Evolutionary conservation across 768 basidiomycete species (phyloP).

Genomic region (Mycena vitilis): DNA sequence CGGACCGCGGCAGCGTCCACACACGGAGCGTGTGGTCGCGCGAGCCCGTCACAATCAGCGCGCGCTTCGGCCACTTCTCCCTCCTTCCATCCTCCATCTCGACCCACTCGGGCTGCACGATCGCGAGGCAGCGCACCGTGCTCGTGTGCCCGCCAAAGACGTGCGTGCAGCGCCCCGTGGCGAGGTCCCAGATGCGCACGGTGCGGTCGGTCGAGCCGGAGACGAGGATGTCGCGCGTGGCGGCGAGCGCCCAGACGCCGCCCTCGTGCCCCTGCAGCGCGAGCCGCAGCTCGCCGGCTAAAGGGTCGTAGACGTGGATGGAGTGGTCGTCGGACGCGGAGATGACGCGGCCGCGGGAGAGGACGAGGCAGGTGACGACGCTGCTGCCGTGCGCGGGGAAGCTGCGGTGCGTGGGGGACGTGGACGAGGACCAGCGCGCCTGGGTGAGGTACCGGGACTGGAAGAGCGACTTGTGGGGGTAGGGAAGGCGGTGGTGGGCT

Average conservation of each 20-base stretch:
- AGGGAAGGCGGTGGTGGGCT: conserved; percentile 73
- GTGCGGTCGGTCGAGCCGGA: conserved; percentile 95
- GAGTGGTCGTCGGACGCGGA: conserved; percentile 98
- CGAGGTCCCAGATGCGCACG: conserved; percentile 91
- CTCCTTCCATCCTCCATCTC: conserved; percentile 76
- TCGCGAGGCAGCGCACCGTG: conserved; percentile 95
- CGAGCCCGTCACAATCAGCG: conserved; percentile 63
- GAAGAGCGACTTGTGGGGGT: conserved; percentile 94
- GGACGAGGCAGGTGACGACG: conserved; percentile 95
- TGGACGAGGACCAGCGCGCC: conserved; percentile 81
- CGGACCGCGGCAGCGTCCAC: conserved; percentile 35
- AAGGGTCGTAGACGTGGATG: conserved; percentile 94
- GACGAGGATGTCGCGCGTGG: conserved; percentile 87
- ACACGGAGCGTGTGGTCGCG: conserved; percentile 59
- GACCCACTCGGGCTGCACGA: conserved; percentile 92
- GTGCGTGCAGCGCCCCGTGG: conserved; percentile 85
- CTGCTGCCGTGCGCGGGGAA: conserved; percentile 91
- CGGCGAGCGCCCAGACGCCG: conserved; percentile 96
- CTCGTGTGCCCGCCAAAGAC: conserved; percentile 96
- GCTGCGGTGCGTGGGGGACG: conserved; percentile 78
- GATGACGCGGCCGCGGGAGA: conserved; percentile 95
- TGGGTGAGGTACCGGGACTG: conserved; percentile 88
- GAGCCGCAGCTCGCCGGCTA: conserved; percentile 78
- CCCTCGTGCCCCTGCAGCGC: conserved; percentile 92
- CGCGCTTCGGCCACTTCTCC: conserved; percentile 47